Conservation (phyloP, 2,329 filamentous ascomycete genomes). For the Colletotrichum neosansevieriae region DNA sequence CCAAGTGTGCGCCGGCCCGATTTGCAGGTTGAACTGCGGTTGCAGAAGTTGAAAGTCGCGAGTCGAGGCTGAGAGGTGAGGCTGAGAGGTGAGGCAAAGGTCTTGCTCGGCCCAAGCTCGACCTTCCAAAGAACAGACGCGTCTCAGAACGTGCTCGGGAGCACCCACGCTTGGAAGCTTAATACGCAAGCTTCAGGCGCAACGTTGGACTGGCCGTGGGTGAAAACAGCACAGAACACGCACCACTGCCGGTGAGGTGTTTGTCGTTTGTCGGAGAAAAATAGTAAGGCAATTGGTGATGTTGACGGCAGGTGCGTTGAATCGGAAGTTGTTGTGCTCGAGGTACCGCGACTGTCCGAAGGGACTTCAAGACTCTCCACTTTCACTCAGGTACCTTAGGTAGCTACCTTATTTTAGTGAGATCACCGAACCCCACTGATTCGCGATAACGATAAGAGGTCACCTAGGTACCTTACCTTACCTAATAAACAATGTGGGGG, state of each 20-base stretch:
- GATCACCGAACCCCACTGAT: constrained; percentile 20
- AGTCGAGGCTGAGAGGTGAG: not conserved
- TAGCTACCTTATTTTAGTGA: constrained; percentile 20
- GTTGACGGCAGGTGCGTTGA: constrained; percentile 9
- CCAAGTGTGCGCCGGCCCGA: not conserved
- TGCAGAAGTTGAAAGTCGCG: not conserved
- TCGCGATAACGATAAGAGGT: constrained; percentile 18
- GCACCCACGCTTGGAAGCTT: constrained; percentile 35
- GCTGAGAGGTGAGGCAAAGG: constrained; percentile 7
- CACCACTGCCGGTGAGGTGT: too few species aligned
- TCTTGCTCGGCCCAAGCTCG: constrained; percentile 27
- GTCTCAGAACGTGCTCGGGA: constrained; percentile 35
- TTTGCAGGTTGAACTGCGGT: not conserved
- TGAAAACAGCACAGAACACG: too few species aligned
- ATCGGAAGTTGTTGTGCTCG: constrained; percentile 38
- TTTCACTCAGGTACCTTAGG: constrained; percentile 3
- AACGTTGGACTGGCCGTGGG: not conserved
- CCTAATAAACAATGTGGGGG: too few species aligned
- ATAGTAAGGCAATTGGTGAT: not conserved
- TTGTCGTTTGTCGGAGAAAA: not conserved
- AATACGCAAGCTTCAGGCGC: constrained; percentile 3
- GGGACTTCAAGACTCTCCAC: constrained; percentile 10
- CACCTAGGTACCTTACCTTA: too few species aligned
- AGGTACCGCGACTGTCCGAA: constrained; percentile 35
- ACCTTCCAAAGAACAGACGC: constrained; percentile 26